phyloP scores from a whole-genome alignment of 2,329 filamentous ascomycete species.

The Chaetomiaceae sp. region DNA sequence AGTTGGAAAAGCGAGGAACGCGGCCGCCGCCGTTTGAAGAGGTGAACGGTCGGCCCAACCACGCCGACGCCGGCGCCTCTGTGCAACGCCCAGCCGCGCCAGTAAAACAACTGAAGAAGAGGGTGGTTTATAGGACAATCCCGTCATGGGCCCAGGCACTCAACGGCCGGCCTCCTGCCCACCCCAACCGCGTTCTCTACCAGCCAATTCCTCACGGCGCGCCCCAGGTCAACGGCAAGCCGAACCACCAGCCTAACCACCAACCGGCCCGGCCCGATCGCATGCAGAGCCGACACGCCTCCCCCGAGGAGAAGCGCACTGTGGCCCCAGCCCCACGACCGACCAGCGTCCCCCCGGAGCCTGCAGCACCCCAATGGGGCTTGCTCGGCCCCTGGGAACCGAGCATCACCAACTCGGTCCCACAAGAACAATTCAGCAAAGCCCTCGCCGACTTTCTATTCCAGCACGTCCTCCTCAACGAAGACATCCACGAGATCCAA shows the following conservation, averaged over 20 bases:
- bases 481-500: slow-evolving; percentile 60
- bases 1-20: slow-evolving; percentile 46
- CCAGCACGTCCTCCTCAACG: slow-evolving; percentile 61
- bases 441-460: slow-evolving; percentile 79
- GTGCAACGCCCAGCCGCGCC: slow-evolving; percentile 33
- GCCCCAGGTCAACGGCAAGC: slow-evolving; percentile 38
- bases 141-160: slow-evolving; percentile 48
- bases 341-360: slow-evolving; percentile 20
- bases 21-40: slow-evolving; percentile 47
- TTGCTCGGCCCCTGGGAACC: slow-evolving; percentile 58
- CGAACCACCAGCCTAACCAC: slow-evolving; percentile 26
- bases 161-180: slow-evolving; percentile 36
- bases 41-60: slow-evolving; percentile 37
- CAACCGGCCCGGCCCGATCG: slow-evolving; percentile 27
- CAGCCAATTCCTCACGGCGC: slow-evolving; percentile 31
- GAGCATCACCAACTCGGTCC: slow-evolving; percentile 65
- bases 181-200: slow-evolving; percentile 45
- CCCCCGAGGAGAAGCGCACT: slow-evolving; percentile 43
- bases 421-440: slow-evolving; percentile 70
- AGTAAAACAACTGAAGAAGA: slow-evolving; percentile 36
- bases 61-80: slow-evolving; percentile 24
- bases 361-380: slow-evolving; percentile 23
- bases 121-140: slow-evolving; percentile 34
- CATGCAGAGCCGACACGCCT: slow-evolving; percentile 41
- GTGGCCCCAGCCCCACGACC: slow-evolving; percentile 23